These are phyloP conservation scores for Neurospora sublineolata DNA, from an alignment of 495 filamentous ascomycete species.

Conservation along the genomic window DNA sequence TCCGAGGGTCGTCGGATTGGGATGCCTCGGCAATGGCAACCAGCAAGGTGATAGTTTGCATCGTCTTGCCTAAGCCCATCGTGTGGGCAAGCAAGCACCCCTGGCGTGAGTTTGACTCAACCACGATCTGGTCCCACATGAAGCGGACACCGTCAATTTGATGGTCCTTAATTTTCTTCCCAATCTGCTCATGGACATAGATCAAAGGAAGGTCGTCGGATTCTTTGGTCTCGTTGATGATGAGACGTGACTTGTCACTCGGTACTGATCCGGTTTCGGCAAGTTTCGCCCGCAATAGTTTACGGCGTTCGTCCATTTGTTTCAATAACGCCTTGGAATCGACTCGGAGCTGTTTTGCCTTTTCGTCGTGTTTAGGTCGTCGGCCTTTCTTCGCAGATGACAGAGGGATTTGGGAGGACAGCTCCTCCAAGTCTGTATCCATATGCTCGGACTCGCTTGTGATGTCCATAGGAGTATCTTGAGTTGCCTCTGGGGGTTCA, in stretches of 20 bases:
- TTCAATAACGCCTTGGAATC: constrained; percentile 31
- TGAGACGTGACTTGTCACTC: constrained; percentile 38
- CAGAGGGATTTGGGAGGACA: constrained; percentile 2
- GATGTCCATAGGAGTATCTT: neutral
- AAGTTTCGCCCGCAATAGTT: constrained; percentile 33
- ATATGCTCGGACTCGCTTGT: constrained; percentile 1
- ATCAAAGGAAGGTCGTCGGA: constrained; percentile 39
- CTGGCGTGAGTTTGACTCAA: constrained; percentile 37
- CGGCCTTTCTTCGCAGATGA: constrained; percentile 33
- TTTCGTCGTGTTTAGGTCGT: constrained; percentile 33
- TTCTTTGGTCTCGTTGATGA: constrained; percentile 60
- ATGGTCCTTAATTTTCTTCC: constrained; percentile 41
- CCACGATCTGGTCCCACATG: constrained; percentile 75
- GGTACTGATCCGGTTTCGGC: constrained; percentile 26
- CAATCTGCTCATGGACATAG: constrained; percentile 38
- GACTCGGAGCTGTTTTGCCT: constrained; percentile 36
- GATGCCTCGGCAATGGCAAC: constrained; percentile 59
- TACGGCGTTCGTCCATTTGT: constrained; percentile 39
- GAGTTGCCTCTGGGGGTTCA: neutral
- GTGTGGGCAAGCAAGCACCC: constrained; percentile 84
- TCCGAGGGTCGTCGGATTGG: constrained; percentile 40
- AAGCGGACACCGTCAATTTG: constrained; percentile 66
- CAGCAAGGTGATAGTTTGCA: constrained; percentile 77
- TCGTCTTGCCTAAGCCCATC: constrained; percentile 91
- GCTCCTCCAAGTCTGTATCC: constrained; percentile 1